Evolutionary conservation across 768 basidiomycete genomes (phyloP).

Genomic region (Basidioascus undulatus): DNA sequence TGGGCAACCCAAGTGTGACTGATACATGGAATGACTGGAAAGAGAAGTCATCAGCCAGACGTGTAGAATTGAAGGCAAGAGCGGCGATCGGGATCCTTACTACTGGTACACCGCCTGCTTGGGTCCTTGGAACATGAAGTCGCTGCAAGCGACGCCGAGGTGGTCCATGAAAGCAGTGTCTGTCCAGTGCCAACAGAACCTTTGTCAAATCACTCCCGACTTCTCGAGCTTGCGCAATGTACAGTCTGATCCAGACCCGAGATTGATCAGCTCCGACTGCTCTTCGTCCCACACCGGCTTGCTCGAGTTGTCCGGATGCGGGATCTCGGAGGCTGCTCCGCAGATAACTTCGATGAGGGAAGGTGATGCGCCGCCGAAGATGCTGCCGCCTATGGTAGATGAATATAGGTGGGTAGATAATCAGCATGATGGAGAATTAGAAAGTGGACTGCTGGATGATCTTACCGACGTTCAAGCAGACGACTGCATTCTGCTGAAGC

Average conservation of each 20-base stretch:
- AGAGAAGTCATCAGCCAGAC: conserved; percentile 24
- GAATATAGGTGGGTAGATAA: conserved; percentile 18
- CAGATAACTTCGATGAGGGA: conserved; percentile 57
- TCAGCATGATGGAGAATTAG: background rate
- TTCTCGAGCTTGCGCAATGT: conserved; percentile 26
- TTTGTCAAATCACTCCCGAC: conserved; percentile 8
- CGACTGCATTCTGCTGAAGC: conserved; percentile 53
- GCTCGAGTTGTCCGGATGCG: conserved; percentile 40
- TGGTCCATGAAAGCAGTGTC: conserved; percentile 69
- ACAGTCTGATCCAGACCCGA: conserved; percentile 22
- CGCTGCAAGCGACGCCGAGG: conserved; percentile 29
- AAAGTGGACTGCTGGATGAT: too few species aligned
- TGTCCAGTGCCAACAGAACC: background rate
- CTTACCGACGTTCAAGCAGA: conserved; percentile 57
- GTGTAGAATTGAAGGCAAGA: background rate
- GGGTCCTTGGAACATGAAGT: conserved; percentile 16
- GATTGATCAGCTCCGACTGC: too few species aligned
- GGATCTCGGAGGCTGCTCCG: conserved; percentile 38
- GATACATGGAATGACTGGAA: conserved; percentile 47
- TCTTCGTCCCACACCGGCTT: conserved; percentile 60
- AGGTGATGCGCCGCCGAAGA: conserved; percentile 43
- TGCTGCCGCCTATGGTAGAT: conserved; percentile 36
- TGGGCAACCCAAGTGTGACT: conserved; percentile 48
- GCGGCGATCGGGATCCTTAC: conserved; percentile 5
- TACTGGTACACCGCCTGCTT: conserved; percentile 14